A percentile compares a stretch with the other conserved stretches of the same genome.
These are phyloP conservation scores for Paramecium primaurelia DNA, from an alignment of 73 alveolate species.

Conservation along the genomic window DNA sequence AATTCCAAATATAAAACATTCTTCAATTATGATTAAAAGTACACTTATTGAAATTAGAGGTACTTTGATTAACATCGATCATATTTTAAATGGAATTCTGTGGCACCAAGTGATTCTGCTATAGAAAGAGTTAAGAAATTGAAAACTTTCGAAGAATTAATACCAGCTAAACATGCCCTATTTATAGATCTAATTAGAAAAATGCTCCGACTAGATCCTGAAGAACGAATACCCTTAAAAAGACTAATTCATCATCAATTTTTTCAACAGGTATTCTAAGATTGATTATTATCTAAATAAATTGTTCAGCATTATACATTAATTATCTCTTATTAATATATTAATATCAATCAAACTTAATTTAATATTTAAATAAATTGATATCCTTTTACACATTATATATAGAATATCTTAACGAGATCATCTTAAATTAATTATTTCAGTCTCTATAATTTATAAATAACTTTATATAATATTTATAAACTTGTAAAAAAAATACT, in stretches of 20 bases:
- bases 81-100: not conserved
- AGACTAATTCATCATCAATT: not conserved
- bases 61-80: not conserved
- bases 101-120: not conserved
- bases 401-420: not conserved
- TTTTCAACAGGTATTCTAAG: not conserved
- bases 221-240: not conserved
- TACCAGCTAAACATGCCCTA: not conserved
- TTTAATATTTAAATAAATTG: not conserved
- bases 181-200: not conserved
- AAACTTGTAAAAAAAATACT: not conserved
- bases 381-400: not conserved
- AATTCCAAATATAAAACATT: not conserved
- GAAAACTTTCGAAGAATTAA: not conserved
- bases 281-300: not conserved
- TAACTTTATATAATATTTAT: not conserved
- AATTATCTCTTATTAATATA: not conserved
- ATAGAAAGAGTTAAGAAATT: not conserved
- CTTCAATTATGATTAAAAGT: not conserved
- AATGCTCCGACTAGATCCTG: not conserved
- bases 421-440: too few species aligned
- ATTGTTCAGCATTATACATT: not conserved
- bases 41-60: not conserved
- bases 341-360: not conserved
- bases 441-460: not conserved